These are phyloP conservation scores for Periconia sp. DNA, from an alignment of 2,329 filamentous ascomycete species.

Conservation along the genomic window DNA sequence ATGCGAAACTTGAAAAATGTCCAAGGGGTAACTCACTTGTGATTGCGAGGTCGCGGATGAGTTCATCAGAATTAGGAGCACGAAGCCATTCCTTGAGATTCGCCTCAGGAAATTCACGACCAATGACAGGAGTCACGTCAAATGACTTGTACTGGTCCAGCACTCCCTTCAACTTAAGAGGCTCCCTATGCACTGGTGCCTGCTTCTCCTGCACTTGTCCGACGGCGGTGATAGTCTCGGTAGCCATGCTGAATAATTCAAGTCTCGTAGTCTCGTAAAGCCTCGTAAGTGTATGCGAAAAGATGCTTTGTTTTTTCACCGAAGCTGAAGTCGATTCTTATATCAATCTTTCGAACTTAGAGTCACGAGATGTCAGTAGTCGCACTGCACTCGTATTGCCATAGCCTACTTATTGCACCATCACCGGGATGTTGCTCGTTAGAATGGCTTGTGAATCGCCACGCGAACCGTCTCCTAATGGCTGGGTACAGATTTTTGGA, in stretches of 20 bases:
- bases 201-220: constrained; percentile 7
- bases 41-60: constrained; percentile 64
- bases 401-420: constrained; percentile 11
- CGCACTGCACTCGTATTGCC: not conserved
- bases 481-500: not conserved
- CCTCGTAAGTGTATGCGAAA: too few relatives aligned
- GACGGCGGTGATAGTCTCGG: constrained; percentile 16
- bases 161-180: constrained; percentile 50
- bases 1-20: not conserved
- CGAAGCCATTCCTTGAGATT: constrained; percentile 66
- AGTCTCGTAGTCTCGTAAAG: too few relatives aligned
- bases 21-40: constrained; percentile 24
- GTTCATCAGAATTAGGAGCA: constrained; percentile 63
- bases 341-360: not conserved
- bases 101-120: constrained; percentile 59
- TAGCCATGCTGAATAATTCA: constrained; percentile 12
- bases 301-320: too few relatives aligned
- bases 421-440: constrained; percentile 9
- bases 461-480: not conserved
- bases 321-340: not conserved
- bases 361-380: not conserved
- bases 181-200: constrained; percentile 13
- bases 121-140: constrained; percentile 64
- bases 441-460: not conserved
- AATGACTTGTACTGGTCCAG: constrained; percentile 58